phyloP scores from a whole-genome alignment of 164 flowering plant genomes.

The Magnolia sinica region DNA sequence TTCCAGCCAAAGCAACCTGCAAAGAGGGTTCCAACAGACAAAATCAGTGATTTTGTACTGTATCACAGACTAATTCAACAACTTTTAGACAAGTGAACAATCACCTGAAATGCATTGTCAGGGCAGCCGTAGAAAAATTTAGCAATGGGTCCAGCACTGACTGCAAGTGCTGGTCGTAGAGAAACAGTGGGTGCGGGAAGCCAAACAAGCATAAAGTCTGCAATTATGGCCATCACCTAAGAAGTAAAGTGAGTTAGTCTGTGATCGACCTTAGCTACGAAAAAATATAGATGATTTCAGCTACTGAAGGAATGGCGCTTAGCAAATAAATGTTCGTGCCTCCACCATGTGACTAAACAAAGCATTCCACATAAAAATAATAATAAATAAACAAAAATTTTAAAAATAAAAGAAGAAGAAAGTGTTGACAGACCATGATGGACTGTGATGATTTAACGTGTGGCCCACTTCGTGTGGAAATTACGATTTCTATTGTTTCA shows the following conservation, averaged over 20 bases:
- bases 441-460: too few species aligned
- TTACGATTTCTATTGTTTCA: too few species aligned
- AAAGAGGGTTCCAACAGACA: conserved; percentile 12
- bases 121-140: conserved; percentile 86
- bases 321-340: too few species aligned
- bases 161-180: conserved; percentile 71
- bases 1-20: conserved; percentile 86
- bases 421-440: too few species aligned
- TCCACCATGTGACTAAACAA: too few species aligned
- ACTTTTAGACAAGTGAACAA: not conserved
- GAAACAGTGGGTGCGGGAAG: conserved; percentile 98
- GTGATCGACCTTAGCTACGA: not conserved
- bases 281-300: not conserved
- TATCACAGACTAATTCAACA: not conserved
- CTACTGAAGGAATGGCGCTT: not conserved
- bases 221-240: conserved; percentile 93
- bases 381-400: too few species aligned
- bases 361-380: too few species aligned
- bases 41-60: conserved; percentile 4
- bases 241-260: conserved; percentile 12
- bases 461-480: too few species aligned
- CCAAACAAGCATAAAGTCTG: conserved; percentile 99
- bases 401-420: too few species aligned
- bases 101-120: conserved; percentile 96
- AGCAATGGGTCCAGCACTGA: conserved; percentile 75